Evolutionary conservation across 305 asterid genomes (phyloP).

Genomic region (Rubia peregrina): DNA sequence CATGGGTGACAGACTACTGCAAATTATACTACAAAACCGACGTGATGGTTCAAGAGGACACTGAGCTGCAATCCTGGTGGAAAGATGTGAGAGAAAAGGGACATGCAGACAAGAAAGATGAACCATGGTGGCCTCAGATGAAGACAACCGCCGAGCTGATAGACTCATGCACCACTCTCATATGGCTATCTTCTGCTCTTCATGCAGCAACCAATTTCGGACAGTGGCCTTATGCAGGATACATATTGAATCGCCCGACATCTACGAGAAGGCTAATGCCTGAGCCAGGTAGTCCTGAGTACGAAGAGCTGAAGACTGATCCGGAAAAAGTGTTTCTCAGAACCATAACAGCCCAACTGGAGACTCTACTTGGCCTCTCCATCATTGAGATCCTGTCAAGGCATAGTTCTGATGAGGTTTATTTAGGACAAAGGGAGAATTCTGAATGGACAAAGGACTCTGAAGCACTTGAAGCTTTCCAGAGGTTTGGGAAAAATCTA

Average conservation of each 20-base stretch:
- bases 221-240: constrained; percentile 77
- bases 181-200: constrained; percentile 84
- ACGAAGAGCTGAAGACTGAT: constrained; percentile 48
- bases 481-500: constrained; percentile 46
- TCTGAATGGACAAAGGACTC: constrained; percentile 66
- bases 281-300: constrained; percentile 45
- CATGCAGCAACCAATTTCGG: constrained; percentile 96
- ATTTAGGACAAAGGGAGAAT: constrained; percentile 64
- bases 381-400: constrained; percentile 73
- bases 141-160: constrained; percentile 43
- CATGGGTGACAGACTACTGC: constrained; percentile 74
- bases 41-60: constrained; percentile 38
- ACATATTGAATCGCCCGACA: constrained; percentile 62
- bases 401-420: constrained; percentile 70
- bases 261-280: constrained; percentile 73
- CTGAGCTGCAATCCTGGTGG: constrained; percentile 88
- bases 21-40: constrained; percentile 48
- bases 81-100: constrained; percentile 63
- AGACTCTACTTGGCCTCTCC: constrained; percentile 59
- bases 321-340: constrained; percentile 62
- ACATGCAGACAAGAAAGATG: constrained; percentile 71
- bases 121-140: constrained; percentile 81
- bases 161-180: constrained; percentile 60
- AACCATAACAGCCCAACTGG: constrained; percentile 67
- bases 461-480: constrained; percentile 43